Evolutionary conservation across 2,329 filamentous ascomycete species (phyloP), one percentile per base, ranked within the genome.

Genomic region (Ascosphaera pollenicola): DNA sequence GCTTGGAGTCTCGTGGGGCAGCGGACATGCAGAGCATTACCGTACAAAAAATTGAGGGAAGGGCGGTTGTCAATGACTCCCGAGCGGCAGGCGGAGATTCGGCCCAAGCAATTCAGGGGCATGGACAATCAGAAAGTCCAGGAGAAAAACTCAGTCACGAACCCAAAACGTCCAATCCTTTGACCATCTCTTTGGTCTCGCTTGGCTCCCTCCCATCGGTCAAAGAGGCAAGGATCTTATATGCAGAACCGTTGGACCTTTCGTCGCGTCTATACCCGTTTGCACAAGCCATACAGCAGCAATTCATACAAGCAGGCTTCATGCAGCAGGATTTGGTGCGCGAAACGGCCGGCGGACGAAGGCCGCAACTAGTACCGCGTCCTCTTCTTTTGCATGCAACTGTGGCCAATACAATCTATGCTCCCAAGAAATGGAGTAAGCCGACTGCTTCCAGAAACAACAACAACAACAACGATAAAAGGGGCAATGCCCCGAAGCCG

Each of bases 351-450:
- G 24, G 11, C 13, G 13, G 39, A 8, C 31, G 6, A 31, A 37
- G 38, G 32, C 35, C 17, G n/a, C 10, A 18, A 31, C 16, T 38
- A 2, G 51, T 46, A 41, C 38, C 61, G 10, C 61, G 81, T 40
- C 68, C 72, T 5, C 54, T 94, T 44, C 66, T 80, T 16, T 58
- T 94, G 39, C 87, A 94, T 52, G 83, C 81, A 15, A 94, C 87
- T 0, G 61, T 94, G 3, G 59, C 89, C 38, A 93, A 94, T 54
- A 91, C 84, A 0, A 70, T 84, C 11, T 91, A 93, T 52, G 73
- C 54, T 28, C 46, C 46, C 13, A 46, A 51, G 5, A 47, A 48
- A 30, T 43, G 41, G 16, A 45, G 40, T 28, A 28, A 28, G 13
- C 24, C 10, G 17, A 18, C 4, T 35, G 43, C 8, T 37, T n/a